phyloP scores from a whole-genome alignment of 306 rosid species.

The Inga leiocalycina region DNA sequence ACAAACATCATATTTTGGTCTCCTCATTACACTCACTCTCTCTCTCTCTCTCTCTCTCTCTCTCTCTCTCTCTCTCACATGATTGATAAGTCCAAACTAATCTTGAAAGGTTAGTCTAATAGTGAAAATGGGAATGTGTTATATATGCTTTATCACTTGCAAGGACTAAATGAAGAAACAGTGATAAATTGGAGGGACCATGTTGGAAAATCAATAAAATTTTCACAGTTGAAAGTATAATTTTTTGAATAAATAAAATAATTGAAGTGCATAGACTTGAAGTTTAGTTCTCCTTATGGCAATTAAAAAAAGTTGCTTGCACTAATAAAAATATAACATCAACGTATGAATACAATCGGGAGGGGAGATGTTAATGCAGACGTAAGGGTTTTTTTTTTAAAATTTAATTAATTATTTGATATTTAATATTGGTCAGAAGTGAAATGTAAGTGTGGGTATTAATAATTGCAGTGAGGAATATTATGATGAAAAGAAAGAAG shows the following conservation, averaged over 20 bases:
- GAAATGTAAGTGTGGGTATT: not conserved
- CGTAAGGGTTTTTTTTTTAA: not conserved
- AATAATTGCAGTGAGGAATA: constrained; percentile 11
- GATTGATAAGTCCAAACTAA: not conserved
- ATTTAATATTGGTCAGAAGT: not conserved
- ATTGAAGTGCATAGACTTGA: not conserved
- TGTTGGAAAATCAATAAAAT: not conserved
- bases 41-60: too few species aligned
- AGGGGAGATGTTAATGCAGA: not conserved
- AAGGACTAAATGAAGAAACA: not conserved
- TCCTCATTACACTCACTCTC: not conserved
- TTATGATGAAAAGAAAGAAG: not conserved
- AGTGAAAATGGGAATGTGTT: not conserved
- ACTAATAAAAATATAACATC: not conserved
- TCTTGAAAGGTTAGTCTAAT: not conserved
- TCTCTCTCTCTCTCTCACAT: not conserved
- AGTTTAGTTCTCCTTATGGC: not conserved
- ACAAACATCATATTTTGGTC: not conserved
- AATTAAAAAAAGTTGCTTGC: not conserved
- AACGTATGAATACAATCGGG: not conserved
- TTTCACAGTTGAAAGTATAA: not conserved
- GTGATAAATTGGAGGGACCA: not conserved
- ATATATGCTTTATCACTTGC: not conserved
- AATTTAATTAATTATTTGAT: not conserved
- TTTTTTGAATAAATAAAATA: not conserved